A percentile compares a stretch with the other conserved stretches of the same genome.
These are phyloP conservation scores for Monosiga brevicollis DNA, from an alignment of 78 protist genomes.

Conservation along the genomic window DNA sequence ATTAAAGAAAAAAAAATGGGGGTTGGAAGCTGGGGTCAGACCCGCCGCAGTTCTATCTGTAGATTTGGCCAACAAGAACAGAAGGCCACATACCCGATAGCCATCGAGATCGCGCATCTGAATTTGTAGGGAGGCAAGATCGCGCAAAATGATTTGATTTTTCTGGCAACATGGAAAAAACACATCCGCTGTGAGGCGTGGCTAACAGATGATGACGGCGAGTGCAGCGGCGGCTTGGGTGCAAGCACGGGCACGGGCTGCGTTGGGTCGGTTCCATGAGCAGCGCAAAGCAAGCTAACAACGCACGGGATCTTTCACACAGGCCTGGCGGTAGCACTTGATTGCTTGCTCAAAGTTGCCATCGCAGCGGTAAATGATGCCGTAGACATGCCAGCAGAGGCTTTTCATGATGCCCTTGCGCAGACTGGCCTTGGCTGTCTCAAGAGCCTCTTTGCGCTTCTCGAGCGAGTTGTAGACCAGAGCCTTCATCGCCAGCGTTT, in stretches of 20 bases:
- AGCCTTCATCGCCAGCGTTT: slow-evolving; percentile 71
- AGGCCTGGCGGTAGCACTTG: slow-evolving; percentile 55
- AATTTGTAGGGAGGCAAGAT: slow-evolving; percentile 58
- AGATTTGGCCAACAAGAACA: not conserved
- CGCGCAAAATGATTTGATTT: slow-evolving; percentile 63
- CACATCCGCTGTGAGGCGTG: too few relatives aligned
- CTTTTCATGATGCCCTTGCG: slow-evolving; percentile 39
- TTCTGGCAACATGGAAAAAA: not conserved
- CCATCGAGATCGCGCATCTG: slow-evolving; percentile 70
- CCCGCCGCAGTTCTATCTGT: not conserved
- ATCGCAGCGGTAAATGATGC: slow-evolving; percentile 74
- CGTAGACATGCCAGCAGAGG: slow-evolving; percentile 84
- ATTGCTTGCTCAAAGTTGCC: slow-evolving; percentile 78
- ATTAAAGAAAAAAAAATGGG: not conserved
- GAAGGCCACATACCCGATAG: slow-evolving; percentile 26
- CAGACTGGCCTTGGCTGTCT: slow-evolving; percentile 50
- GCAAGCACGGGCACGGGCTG: not conserved
- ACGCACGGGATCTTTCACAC: not conserved
- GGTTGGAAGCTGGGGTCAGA: not conserved
- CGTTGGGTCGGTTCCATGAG: not conserved
- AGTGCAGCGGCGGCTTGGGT: not conserved
- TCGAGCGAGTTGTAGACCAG: slow-evolving; percentile 51
- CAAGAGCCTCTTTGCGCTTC: slow-evolving; percentile 71
- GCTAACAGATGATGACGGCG: too few relatives aligned
- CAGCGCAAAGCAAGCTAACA: not conserved